Conservation (phyloP, 169 alveolate genomes). For the Fabrea salina region DNA sequence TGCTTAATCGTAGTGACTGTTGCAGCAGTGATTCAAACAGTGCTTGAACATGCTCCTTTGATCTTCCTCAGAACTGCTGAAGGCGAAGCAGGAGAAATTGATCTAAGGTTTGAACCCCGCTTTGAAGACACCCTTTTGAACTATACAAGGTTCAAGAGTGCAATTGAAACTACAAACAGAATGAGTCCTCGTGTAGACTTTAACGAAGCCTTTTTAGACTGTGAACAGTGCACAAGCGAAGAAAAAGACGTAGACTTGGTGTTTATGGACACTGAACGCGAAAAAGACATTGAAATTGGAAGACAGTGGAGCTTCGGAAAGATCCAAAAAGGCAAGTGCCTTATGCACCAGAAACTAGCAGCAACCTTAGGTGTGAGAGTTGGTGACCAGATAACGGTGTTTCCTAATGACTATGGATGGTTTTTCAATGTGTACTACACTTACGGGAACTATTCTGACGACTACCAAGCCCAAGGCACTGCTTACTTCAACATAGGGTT, state of each 20-base stretch:
- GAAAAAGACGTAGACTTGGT: not conserved
- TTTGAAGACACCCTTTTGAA: not conserved
- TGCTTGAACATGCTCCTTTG: conserved; percentile 77
- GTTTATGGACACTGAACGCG: conserved; percentile 9
- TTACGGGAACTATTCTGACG: too few species aligned
- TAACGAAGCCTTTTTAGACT: not conserved
- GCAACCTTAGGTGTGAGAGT: not conserved
- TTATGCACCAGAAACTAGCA: not conserved
- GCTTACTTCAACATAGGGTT: not conserved
- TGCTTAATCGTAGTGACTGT: conserved; percentile 64
- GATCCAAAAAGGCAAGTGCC: not conserved
- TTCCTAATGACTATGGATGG: not conserved
- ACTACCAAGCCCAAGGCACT: too few species aligned
- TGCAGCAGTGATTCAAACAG: conserved; percentile 64
- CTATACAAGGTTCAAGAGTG: not conserved
- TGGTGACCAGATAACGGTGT: not conserved
- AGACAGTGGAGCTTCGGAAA: not conserved
- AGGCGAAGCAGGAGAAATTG: conserved; percentile 76
- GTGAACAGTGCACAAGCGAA: not conserved
- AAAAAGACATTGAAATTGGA: conserved; percentile 14
- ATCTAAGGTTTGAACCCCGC: conserved; percentile 38
- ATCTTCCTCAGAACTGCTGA: conserved; percentile 82
- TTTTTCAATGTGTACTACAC: too few species aligned
- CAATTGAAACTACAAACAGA: not conserved
- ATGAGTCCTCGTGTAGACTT: not conserved